phyloP scores from a whole-genome alignment of 2,329 filamentous ascomycete genomes.

The Hirsutella thompsonii region DNA sequence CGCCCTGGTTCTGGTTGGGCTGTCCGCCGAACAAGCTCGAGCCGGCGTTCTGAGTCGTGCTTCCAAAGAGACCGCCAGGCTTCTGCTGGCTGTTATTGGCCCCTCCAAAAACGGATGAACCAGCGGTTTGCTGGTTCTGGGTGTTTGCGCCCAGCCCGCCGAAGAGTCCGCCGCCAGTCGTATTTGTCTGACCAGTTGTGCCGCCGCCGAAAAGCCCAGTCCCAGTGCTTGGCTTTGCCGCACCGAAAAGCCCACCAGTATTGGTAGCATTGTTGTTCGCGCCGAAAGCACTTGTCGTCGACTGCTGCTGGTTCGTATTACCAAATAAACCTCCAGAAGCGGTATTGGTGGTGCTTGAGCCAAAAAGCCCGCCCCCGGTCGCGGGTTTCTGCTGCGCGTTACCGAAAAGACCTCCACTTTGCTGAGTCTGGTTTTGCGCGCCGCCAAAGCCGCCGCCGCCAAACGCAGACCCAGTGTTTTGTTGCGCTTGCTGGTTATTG shows the following conservation, averaged over 20 bases:
- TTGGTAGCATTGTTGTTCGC: constrained; percentile 15
- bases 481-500: constrained; percentile 26
- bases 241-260: constrained; percentile 25
- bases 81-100: constrained; percentile 22
- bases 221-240: constrained; percentile 19
- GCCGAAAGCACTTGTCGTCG: constrained; percentile 20
- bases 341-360: constrained; percentile 13
- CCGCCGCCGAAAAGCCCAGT: constrained; percentile 27
- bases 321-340: constrained; percentile 32
- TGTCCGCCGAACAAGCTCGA: constrained; percentile 41
- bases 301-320: constrained; percentile 26
- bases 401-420: constrained; percentile 34
- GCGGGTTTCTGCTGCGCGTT: constrained; percentile 25
- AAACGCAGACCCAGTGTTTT: too few relatives aligned
- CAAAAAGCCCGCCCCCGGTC: constrained; percentile 20
- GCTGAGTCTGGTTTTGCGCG: constrained; percentile 14
- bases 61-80: constrained; percentile 39
- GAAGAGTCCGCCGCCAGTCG: constrained; percentile 28
- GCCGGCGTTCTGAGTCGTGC: constrained; percentile 27
- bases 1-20: constrained; percentile 30
- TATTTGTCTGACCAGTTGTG: constrained; percentile 19
- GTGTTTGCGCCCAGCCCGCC: constrained; percentile 24
- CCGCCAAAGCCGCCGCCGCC: constrained; percentile 29
- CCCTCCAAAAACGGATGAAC: constrained; percentile 37
- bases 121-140: constrained; percentile 21